These are phyloP conservation scores for Sporothrix brasiliensis DNA, from an alignment of 2,329 filamentous ascomycete species.

Conservation along the genomic window DNA sequence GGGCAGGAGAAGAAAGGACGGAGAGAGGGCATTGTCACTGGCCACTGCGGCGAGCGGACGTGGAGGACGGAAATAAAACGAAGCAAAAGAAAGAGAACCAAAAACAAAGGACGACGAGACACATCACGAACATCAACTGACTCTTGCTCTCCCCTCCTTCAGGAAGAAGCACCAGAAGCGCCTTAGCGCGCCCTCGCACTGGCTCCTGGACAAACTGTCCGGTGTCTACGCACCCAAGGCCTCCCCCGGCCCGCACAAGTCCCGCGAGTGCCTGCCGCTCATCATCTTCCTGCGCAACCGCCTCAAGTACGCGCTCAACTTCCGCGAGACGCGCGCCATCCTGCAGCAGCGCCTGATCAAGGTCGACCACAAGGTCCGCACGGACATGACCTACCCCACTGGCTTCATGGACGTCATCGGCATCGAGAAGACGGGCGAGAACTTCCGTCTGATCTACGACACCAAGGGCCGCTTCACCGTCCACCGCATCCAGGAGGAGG, in stretches of 20 bases:
- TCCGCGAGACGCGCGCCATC: conserved; percentile 95
- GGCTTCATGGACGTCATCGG: conserved; percentile 99
- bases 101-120: not conserved
- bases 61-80: not conserved
- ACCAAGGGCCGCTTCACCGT: conserved; percentile 99
- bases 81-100: not conserved
- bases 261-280: conserved; percentile 96
- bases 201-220: conserved; percentile 99
- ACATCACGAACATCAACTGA: conserved; percentile 20
- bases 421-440: conserved; percentile 99
- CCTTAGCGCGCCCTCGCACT: conserved; percentile 97
- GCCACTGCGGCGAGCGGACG: not conserved
- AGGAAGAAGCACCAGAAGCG: conserved; percentile 99
- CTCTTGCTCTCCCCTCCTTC: conserved; percentile 35
- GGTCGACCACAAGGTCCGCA: conserved; percentile 99
- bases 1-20: not conserved
- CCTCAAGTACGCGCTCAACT: conserved; percentile 99
- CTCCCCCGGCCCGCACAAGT: conserved; percentile 93
- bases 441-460: conserved; percentile 99
- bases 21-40: not conserved
- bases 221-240: conserved; percentile 77
- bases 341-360: conserved; percentile 99
- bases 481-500: conserved; percentile 97
- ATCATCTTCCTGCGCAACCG: conserved; percentile 97
- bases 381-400: conserved; percentile 94